Conservation (phyloP, 140 eudicot species). For the Bidens hawaiensis region DNA sequence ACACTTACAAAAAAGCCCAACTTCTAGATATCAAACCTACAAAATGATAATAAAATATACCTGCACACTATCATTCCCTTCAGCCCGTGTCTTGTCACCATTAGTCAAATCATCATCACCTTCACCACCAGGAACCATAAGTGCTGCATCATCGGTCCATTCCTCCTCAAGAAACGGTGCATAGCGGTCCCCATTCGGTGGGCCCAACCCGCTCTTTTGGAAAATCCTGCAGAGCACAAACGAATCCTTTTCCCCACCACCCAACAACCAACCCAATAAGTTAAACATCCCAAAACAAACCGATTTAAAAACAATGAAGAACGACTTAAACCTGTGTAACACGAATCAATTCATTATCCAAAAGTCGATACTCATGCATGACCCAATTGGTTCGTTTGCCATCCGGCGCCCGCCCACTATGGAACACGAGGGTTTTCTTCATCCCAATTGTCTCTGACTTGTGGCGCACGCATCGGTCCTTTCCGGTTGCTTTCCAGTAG, state of each 20-base stretch:
- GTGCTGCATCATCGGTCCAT: constrained; percentile 66
- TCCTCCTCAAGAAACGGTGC: constrained; percentile 96
- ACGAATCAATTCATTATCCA: constrained; percentile 46
- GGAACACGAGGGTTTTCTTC: constrained; percentile 89
- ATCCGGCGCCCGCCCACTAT: constrained; percentile 80
- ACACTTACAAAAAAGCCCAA: not conserved
- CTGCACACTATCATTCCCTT: constrained; percentile 42
- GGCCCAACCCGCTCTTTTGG: constrained; percentile 85
- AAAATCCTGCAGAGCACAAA: constrained; percentile 86
- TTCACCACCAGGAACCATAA: constrained; percentile 72
- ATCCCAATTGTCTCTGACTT: constrained; percentile 56
- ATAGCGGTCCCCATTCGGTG: constrained; percentile 85
- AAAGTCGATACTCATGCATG: constrained; percentile 80
- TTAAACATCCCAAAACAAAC: constrained; percentile 1
- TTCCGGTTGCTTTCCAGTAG: constrained; percentile 97
- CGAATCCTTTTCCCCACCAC: constrained; percentile 58
- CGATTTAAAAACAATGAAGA: not conserved
- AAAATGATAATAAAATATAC: constrained; percentile 19
- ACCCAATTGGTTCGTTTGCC: constrained; percentile 87
- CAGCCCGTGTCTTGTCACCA: constrained; percentile 54
- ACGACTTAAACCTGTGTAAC: constrained; percentile 43
- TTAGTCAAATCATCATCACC: constrained; percentile 58
- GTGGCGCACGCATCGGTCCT: constrained; percentile 72
- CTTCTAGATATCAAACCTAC: not conserved
- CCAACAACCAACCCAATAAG: constrained; percentile 20